Evolutionary conservation across 106 monocot genomes (phyloP).

Genomic region (Platanthera guangdongensis): DNA sequence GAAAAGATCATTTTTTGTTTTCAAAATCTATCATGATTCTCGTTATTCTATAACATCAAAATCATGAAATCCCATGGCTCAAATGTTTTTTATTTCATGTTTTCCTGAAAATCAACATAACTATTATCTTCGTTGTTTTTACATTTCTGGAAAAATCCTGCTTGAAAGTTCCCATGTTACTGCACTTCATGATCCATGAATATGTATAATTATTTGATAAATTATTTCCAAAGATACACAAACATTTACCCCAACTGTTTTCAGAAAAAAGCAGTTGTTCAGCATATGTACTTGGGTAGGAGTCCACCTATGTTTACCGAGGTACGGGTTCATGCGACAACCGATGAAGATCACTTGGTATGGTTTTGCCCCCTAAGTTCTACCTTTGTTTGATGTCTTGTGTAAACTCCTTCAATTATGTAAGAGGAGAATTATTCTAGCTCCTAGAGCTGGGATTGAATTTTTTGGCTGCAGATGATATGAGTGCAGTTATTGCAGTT

Average conservation of each 20-base stretch:
- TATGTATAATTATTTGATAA: neutral
- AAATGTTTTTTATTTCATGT: neutral
- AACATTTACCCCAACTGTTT: neutral
- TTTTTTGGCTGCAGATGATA: slow-evolving; percentile 82
- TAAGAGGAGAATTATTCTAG: slow-evolving; percentile 21
- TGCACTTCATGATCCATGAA: neutral
- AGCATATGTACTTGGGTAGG: slow-evolving; percentile 80
- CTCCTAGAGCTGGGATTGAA: slow-evolving; percentile 80
- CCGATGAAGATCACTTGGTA: slow-evolving; percentile 87
- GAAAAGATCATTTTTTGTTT: neutral
- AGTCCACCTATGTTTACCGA: slow-evolving; percentile 73
- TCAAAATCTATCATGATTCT: neutral
- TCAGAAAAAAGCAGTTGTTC: slow-evolving; percentile 63
- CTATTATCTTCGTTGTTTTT: neutral
- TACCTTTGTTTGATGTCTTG: neutral
- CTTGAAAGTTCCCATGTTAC: neutral
- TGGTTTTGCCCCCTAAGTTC: neutral
- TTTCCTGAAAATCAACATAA: neutral
- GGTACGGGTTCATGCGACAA: slow-evolving; percentile 54
- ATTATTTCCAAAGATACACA: neutral
- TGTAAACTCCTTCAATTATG: neutral
- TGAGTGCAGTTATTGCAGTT: slow-evolving; percentile 71
- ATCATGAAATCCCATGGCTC: neutral
- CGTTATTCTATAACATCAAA: neutral
- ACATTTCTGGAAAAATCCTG: neutral